A percentile compares a stretch with the other conserved stretches of the same genome.
Evolutionary conservation across 1,139 yeast genomes (phyloP).

Genomic region (Zygotorulaspora mrakii): DNA sequence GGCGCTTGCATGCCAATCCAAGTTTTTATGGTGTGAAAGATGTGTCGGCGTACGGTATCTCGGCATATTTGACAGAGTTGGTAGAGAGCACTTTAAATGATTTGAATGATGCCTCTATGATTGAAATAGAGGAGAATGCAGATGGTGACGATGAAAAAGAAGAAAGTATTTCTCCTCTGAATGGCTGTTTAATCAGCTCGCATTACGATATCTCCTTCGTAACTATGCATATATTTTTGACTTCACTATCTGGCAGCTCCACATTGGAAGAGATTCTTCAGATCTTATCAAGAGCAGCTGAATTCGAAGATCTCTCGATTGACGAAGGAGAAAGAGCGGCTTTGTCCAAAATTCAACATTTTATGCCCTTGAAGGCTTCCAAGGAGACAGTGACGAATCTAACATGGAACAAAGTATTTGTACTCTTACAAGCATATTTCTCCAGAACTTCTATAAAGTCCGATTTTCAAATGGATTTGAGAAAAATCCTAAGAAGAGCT

Average conservation of each 20-base stretch:
- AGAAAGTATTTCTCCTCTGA: constrained; percentile 50
- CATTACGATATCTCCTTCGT: constrained; percentile 61
- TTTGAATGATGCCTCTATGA: constrained; percentile 54
- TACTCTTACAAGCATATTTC: constrained; percentile 77
- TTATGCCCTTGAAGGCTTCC: constrained; percentile 57
- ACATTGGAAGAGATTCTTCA: constrained; percentile 64
- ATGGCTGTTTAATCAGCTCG: constrained; percentile 72
- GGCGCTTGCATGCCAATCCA: constrained; percentile 78
- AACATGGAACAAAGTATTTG: constrained; percentile 65
- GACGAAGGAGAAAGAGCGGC: constrained; percentile 54
- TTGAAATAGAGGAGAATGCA: constrained; percentile 50
- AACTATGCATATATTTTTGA: constrained; percentile 59
- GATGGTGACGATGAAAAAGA: constrained; percentile 40
- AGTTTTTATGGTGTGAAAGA: constrained; percentile 78
- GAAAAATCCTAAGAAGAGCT: constrained; percentile 46
- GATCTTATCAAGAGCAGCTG: constrained; percentile 56
- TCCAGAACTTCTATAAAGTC: constrained; percentile 57
- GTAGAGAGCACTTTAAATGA: constrained; percentile 73
- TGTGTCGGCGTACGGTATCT: constrained; percentile 61
- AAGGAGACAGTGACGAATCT: constrained; percentile 44
- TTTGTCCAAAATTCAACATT: constrained; percentile 50
- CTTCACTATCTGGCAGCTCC: constrained; percentile 50
- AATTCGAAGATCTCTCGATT: constrained; percentile 61
- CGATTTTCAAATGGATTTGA: constrained; percentile 60
- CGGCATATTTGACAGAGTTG: constrained; percentile 76